Evolutionary conservation across 257 asterid genomes (phyloP), one percentile per base, ranked within the genome.

Genomic region (Solanum tarijense): DNA sequence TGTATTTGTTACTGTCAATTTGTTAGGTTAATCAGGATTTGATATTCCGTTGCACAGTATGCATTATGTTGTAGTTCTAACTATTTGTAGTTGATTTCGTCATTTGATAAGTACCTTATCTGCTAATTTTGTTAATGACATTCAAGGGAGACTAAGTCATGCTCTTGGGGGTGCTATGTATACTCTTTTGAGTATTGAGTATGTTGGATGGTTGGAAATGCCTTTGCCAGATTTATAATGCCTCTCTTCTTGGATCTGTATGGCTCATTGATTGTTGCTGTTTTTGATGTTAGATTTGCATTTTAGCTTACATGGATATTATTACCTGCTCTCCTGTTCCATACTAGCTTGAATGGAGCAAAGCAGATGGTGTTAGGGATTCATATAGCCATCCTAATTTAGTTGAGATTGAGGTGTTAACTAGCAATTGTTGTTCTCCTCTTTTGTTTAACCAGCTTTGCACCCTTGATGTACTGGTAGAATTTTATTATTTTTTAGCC

Each of bases 11-110:
- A 29, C 38, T 82, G 66, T 82, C 68, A 9, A 82, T 82, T 48
- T 48, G 41, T 82, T 82, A 82, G 86, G 86, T 82, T 82, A 82
- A 82, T 32, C 69, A 82, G 69, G 69, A 82, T 82, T 82, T 52
- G 69, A 82, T 48, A 82, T 82, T 82, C 6, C 18, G 69, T 43
- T 82, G 86, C 86, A 82, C 41, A 82, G 86, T 31, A 82, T 82
- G 68, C 43, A 29, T 38, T 82, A 31, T 48, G 86, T 82, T 82
- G 65, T 82, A 82, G 86, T 82, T 48, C 86, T 82, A 82, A 82
- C 86, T 82, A 82, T 31, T 31, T 5, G 69, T 48, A 82, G 86
- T 82, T 82, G 43, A 82, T 48, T 81, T 81, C 29, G 85, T 18
- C 85, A 46, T 81, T 82, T 82, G 69, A 29, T 18, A 48, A 82